Base-by-base conservation (phyloP, 306 rosid species). In the Pyrus communis region DNA sequence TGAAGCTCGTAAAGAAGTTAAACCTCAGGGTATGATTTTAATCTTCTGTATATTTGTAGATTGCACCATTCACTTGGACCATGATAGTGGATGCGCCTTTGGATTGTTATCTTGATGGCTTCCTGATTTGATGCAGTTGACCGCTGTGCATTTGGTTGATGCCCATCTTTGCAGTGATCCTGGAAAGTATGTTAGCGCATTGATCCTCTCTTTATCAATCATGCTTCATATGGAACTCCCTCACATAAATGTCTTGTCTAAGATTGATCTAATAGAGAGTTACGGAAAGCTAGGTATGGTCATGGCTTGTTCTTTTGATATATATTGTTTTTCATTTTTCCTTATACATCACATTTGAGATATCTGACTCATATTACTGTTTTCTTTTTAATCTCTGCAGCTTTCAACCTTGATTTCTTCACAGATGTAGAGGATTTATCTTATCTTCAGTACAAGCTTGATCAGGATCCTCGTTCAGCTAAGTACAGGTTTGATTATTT, bases 121-220 rank as follows among this genome's bases (percentile, higher is more conserved):
- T 85, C 80, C 58, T 84, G 55, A 73, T 84, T 77, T 82, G 81
- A 77, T 87, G 92, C 96, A 95, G 97, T 79, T 95, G 89, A 84
- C 91, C 46, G 98, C 97, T 18, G 91, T 95, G 72, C 97, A 92
- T 88, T 88, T 95, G 87, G 86, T 95, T 74, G 97, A 95, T 78
- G 88, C 97, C 63, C 97, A 92, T 83, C 97, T 95, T 86, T 92
- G 98, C 83, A 86, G 97, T 76, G 98, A 95, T 86, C 91, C 98
- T 77, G 97, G 93, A 66, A 95, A 95, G 85, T 95, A 95, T 81
- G 85, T 89, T 45, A 94, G 97, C 76, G 92, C 96, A 35, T 82
- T 94, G 91, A 85, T 92, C 78, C 94, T 95, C 82, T 86, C 97
- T 82, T 77, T 92, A 82, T 89, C 98, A 38, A 92, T 96, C 65